Base-by-base conservation (phyloP, 2,329 filamentous ascomycete genomes). In the Epichloe typhina region DNA sequence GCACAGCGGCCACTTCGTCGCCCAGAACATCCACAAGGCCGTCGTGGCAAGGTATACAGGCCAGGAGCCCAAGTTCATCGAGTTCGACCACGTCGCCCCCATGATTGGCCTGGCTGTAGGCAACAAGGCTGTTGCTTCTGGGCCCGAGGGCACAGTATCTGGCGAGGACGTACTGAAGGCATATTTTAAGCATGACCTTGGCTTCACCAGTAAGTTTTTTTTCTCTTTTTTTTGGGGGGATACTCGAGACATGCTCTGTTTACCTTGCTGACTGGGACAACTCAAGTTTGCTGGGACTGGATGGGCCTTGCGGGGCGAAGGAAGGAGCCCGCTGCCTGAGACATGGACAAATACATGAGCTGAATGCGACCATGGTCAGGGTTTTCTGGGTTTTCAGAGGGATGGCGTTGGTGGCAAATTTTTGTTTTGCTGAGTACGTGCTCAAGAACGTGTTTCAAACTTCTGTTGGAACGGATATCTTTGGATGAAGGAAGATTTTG, bases 101-200 rank as follows among this genome's bases (percentile, higher is more conserved):
- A 78, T 84, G 69, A 88, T 90, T 55, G 83, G 80, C 0, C 66
- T 89, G 3, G 84, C 84, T 0, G 72, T 89, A 2, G 86, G 85
- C 36, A 82, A 80, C 63, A 79, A 81, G 59, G 84, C 82, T 1
- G 71, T 88, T 1, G 75, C 77, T 1, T 87, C 80, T 57, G 75
- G 74, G 43, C 73, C 77, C 0, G 72, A 72, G 0, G 83, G 82
- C 0, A 77, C 79, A 42, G 70, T 70, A 26, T 73, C 70, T 41
- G 83, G 84, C 0, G 76, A 79, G 53, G 79, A 86, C 47, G 71
- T 84, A 12, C 74, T 81, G 72, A 63, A 78, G 56, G 64, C 67
- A 5, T 83, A 83, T 61, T 88, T 89, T 63, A 75, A 79, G 17
- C 72, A 84, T 48, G 84, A 88, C 59, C 67, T 89, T 50, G 84